Base-by-base conservation (phyloP, 345 rosid genomes). In the Camelina laxa region DNA sequence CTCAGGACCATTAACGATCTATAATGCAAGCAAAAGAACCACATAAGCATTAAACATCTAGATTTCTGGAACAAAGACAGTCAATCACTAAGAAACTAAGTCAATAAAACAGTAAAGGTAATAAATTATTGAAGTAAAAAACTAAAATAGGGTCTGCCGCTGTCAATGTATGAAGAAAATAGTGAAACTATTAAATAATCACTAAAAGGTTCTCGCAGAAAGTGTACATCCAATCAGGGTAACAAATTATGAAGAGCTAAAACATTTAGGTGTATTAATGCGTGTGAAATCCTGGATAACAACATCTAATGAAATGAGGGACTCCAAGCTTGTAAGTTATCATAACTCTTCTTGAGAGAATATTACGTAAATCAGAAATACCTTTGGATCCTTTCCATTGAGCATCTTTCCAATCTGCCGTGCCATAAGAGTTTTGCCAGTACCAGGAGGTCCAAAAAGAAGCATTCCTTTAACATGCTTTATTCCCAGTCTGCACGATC, bases 351-450 rank as follows among this genome's bases (percentile, higher is more conserved):
- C 36, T 49, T 62, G 41, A 56, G 36, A 17, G 60, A 14, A 57
- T 33, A 66, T 22, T 56, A 19, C n/a, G 16, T 62, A 19, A 30
- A n/a, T 64, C 15, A 70, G 30, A 41, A 80, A 66, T 70, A 96
- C 99, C 98, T 96, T 96, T 78, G 99, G 99, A 62, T 96, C 98
- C 81, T 79, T 96, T 73, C 99, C 99, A 49, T 92, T 92, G 85
- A 96, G 83, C 93, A 96, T 91, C 80, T 92, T 96, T 72, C 99
- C 99, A 80, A 96, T 96, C 82, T 96, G 99, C 41, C 98, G 97
- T 74, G 99, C 99, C 89, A 96, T 96, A 44, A 92, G 90, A 70
- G 99, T 96, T 81, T 96, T 96, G 11, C 99, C 98, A 35, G 98
- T 96, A 42, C 99, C 99, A 74, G 98, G 99, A 80, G 99, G 99